These are phyloP conservation scores for Trichoderma atroviride DNA, from an alignment of 2,329 filamentous ascomycete species.

Conservation along the genomic window DNA sequence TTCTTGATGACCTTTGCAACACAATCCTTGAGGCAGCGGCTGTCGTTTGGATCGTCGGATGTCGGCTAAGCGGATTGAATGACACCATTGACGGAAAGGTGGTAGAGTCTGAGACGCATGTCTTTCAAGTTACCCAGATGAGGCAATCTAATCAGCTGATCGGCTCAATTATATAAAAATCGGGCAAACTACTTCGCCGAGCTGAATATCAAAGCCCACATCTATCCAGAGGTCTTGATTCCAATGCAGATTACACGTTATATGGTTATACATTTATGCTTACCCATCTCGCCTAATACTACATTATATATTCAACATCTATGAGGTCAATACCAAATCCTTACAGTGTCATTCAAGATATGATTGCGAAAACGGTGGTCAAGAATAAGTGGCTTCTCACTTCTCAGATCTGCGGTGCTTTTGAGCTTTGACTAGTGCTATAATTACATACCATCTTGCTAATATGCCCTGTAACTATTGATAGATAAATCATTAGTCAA, in stretches of 20 bases:
- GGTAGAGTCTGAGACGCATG: background rate
- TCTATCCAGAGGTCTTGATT: background rate
- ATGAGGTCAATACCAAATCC: too few species aligned
- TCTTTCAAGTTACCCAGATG: background rate
- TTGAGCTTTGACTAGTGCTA: too few species aligned
- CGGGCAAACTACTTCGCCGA: background rate
- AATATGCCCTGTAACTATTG: fast-evolving
- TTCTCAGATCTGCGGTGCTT: too few species aligned
- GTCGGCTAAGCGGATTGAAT: background rate
- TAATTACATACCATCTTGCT: background rate
- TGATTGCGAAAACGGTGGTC: background rate
- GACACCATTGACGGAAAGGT: background rate
- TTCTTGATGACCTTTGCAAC: background rate
- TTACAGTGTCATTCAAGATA: background rate
- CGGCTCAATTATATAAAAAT: background rate
- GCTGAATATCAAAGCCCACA: background rate
- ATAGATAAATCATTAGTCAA: background rate
- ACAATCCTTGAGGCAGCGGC: background rate
- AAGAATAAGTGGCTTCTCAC: background rate
- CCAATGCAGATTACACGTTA: background rate
- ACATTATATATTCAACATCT: too few species aligned
- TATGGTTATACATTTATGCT: background rate
- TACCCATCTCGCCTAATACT: background rate
- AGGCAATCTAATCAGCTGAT: background rate
- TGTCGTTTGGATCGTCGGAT: background rate